phyloP scores from a whole-genome alignment of 192 early-diverging fungal species.

The Gigaspora rosea region DNA sequence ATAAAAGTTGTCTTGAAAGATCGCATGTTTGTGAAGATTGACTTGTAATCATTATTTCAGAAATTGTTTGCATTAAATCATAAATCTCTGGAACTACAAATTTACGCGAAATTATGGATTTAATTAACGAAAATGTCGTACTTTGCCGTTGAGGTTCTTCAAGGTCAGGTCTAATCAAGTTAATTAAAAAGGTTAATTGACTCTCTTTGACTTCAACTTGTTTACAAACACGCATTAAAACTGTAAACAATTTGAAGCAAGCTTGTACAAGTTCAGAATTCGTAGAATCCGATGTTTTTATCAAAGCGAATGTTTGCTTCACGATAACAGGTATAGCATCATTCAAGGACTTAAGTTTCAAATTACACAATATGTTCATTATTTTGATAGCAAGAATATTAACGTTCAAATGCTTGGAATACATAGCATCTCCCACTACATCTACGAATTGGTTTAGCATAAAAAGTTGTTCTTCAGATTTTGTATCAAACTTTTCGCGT shows the following conservation, averaged over 20 bases:
- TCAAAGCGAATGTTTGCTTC: slow-evolving; percentile 75
- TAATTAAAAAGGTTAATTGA: slow-evolving; percentile 79
- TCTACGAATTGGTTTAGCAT: slow-evolving; percentile 83
- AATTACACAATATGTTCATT: slow-evolving; percentile 68
- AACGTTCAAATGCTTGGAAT: slow-evolving; percentile 76
- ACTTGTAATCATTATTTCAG: slow-evolving; percentile 83
- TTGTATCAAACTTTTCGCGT: slow-evolving; percentile 58
- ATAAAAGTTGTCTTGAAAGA: slow-evolving; percentile 76
- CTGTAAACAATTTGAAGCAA: slow-evolving; percentile 80
- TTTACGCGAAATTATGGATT: slow-evolving; percentile 83
- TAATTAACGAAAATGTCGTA: slow-evolving; percentile 83
- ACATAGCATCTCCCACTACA: slow-evolving; percentile 78
- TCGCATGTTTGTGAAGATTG: slow-evolving; percentile 80
- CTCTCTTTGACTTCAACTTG: slow-evolving; percentile 65
- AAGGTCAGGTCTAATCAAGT: slow-evolving; percentile 83
- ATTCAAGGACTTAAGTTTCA: slow-evolving; percentile 72
- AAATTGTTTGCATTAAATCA: slow-evolving; percentile 85
- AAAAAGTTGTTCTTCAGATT: slow-evolving; percentile 58
- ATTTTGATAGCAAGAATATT: slow-evolving; percentile 70
- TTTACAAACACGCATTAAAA: slow-evolving; percentile 77
- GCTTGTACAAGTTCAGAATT: slow-evolving; percentile 72
- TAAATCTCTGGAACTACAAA: slow-evolving; percentile 89
- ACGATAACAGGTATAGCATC: slow-evolving; percentile 71
- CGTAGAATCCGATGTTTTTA: slow-evolving; percentile 63
- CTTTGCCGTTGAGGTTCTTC: slow-evolving; percentile 85